These are phyloP conservation scores for Myxozyma neotropica DNA, from an alignment of 805 yeast species.

Conservation along the genomic window DNA sequence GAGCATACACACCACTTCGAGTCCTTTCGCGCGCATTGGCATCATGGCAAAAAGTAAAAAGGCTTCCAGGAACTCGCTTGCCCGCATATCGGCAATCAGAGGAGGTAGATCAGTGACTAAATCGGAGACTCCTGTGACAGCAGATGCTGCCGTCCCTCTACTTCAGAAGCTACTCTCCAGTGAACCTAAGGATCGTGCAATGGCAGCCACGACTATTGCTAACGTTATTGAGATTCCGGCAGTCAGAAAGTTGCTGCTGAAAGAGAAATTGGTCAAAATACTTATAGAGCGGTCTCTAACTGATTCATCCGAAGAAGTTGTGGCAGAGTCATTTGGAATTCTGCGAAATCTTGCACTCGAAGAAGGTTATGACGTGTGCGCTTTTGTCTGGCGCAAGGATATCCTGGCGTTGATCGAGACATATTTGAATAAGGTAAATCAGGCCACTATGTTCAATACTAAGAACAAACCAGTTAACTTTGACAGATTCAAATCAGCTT, in stretches of 20 bases:
- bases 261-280: conserved; percentile 68
- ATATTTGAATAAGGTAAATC: conserved; percentile 18
- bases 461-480: not conserved
- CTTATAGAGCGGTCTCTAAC: conserved; percentile 65
- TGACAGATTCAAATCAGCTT: conserved; percentile 1
- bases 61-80: conserved; percentile 55
- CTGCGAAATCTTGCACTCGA: conserved; percentile 78
- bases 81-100: conserved; percentile 44
- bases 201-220: conserved; percentile 71
- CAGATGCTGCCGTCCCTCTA: conserved; percentile 65
- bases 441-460: not conserved
- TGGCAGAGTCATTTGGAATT: conserved; percentile 78
- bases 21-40: not conserved
- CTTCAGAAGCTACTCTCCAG: conserved; percentile 63
- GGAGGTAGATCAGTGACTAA: conserved; percentile 24
- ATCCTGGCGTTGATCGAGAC: conserved; percentile 58
- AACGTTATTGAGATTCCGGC: conserved; percentile 65
- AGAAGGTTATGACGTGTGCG: conserved; percentile 83
- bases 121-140: conserved; percentile 51
- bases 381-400: conserved; percentile 73
- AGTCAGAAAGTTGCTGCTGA: conserved; percentile 64
- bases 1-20: no score
- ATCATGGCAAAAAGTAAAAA: conserved; percentile 76
- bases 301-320: conserved; percentile 72
- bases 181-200: conserved; percentile 69